Evolutionary conservation across 805 yeast species (phyloP).

Genomic region (Blastobotrys muscicola): DNA sequence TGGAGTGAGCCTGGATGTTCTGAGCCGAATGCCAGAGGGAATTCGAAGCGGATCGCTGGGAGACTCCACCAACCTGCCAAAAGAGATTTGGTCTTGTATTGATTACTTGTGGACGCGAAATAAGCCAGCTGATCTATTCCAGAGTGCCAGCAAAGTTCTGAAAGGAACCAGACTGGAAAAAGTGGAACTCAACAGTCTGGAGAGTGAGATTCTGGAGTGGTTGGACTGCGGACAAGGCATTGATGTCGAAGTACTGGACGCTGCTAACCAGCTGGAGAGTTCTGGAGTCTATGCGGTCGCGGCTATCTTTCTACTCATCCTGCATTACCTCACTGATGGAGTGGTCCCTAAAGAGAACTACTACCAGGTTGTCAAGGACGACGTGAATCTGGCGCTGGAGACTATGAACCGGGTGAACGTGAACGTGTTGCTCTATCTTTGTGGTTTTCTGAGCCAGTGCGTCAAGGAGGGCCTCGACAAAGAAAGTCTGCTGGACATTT

Average conservation of each 20-base stretch:
- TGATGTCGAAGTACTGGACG: constrained; percentile 23
- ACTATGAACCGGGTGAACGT: constrained; percentile 33
- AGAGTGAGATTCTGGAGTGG: constrained; percentile 26
- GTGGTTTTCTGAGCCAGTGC: constrained; percentile 31
- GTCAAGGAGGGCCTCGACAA: constrained; percentile 21
- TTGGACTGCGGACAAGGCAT: constrained; percentile 26
- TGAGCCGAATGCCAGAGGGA: constrained; percentile 18
- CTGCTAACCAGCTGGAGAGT: constrained; percentile 20
- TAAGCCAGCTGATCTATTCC: constrained; percentile 13
- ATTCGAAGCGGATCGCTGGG: constrained; percentile 14
- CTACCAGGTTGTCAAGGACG: constrained; percentile 18
- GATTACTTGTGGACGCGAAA: constrained; percentile 26
- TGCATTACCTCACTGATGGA: constrained; percentile 33
- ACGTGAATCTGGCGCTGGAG: constrained; percentile 30
- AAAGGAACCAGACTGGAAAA: constrained; percentile 12
- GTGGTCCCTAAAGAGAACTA: constrained; percentile 29
- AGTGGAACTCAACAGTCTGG: constrained; percentile 10
- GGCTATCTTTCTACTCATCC: constrained; percentile 20
- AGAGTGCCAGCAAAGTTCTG: not conserved
- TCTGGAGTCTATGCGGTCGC: constrained; percentile 37
- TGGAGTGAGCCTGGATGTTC: constrained; percentile 24
- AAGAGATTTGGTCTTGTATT: constrained; percentile 27
- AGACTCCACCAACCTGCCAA: constrained; percentile 24
- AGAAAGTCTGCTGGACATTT: constrained; percentile 18
- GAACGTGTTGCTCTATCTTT: constrained; percentile 33